Evolutionary conservation across 1,139 yeast genomes (phyloP), one percentile per base, ranked within the genome.

Genomic region (Magnusiomyces suaveolens): DNA sequence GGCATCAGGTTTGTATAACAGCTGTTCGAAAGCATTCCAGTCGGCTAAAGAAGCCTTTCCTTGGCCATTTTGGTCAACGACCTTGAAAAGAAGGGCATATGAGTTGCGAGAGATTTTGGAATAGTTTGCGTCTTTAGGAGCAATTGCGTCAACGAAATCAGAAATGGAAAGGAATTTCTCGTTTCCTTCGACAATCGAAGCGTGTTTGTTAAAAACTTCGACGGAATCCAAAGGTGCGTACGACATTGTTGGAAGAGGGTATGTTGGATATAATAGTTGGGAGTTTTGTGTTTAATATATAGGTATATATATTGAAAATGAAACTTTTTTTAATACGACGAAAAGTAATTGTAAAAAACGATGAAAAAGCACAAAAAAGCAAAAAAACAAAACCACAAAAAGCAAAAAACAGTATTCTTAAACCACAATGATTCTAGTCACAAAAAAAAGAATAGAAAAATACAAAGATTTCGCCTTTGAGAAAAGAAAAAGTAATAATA

Each of bases 101-200:
- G 76, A 71, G 57, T 70, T 65, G 32, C 77, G 69, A 51, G 67
- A 60, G 60, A 74, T 72, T 59, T 72, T 72, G 60, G 66, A 70
- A 64, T 72, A 73, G 60, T 73, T 72, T 61, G 73, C 75, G 52
- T 69, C 63, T 25, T 68, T 65, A 39, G 77, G 77, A 1, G 76
- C 76, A 52, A 74, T 64, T 25, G 77, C 76, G 54, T 68, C 60
- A 46, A 74, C 65, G 54, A 73, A 73, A 59, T 72, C 74, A 41
- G 65, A 68, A 67, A 77, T 55, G 67, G 81, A 78, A 72, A 77
- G 65, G 76, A 72, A 68, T 61, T 74, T 59, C 64, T 76, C 65
- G 71, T 75, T 66, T 63, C 75, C 48, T 29, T 52, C 55, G 6
- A n/a, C 24, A 16, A 55, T 55, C 8, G 57, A 55, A 8, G 57